Evolutionary conservation across 495 filamentous ascomycete species (phyloP), one percentile per base, ranked within the genome.

Genomic region (Penicillium cosmopolitanum): DNA sequence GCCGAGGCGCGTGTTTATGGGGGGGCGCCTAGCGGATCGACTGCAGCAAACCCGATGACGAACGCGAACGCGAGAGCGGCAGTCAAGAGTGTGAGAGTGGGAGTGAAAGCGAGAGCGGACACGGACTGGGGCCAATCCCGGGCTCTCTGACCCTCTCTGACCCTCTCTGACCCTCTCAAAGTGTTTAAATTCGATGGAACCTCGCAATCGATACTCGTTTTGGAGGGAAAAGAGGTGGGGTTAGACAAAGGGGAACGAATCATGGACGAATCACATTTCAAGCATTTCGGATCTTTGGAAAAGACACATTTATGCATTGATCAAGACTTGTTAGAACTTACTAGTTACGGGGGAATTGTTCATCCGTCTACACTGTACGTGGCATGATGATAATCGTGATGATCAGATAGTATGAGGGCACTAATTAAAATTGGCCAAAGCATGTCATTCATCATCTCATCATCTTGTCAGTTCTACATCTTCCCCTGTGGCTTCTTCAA

Each of bases 401-500:
- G 6, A 31, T 31, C 28, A 31, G 28, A 31, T 31, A 31, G 8
- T 31, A 31, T 4, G 28, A 31, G 28, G 8, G 28, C 28, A 31
- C 28, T 6, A 31, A 31, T 31, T 6, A 31, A 31, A 31, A 31
- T 7, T 9, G 8, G 28, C 5, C 28, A 31, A 31, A 31, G 28
- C 28, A 7, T 6, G 28, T 40, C 15, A 12, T 48, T 48, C 44
- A 25, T 48, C 44, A 25, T 48, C 9, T 40, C 15, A 4, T 40
- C 19, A 12, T 40, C 15, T 13, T 16, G 34, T 16, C 4, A 36
- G 12, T 11, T 53, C 50, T 61, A 65, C 33, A 63, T 56, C 63
- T 65, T 68, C n/a, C 46, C 56, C 16, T 50, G 52, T 50, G 53
- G 35, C 55, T 67, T 67, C 23, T 61, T 63, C 55, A 70, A 53